A percentile compares a stretch with the other conserved stretches of the same genome.
Evolutionary conservation across 306 rosid species (phyloP).

Genomic region (Vachellia pachyceras): DNA sequence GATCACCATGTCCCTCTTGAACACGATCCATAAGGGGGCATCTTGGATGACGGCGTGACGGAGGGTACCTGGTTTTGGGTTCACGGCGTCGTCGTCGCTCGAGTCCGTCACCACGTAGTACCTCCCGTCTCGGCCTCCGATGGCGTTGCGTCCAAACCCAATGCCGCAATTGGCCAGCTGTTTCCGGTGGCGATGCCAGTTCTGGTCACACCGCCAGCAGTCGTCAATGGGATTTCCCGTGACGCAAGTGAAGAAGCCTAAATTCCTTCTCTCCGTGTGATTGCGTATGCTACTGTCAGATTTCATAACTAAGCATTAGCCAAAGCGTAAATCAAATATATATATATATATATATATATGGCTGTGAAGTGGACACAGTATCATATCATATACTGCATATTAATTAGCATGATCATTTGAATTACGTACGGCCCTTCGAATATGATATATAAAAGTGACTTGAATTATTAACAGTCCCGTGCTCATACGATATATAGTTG

Average conservation of each 20-base stretch:
- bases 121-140: slow-evolving; percentile 87
- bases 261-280: slow-evolving; percentile 68
- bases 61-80: slow-evolving; percentile 85
- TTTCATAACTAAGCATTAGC: background rate
- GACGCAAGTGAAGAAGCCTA: slow-evolving; percentile 84
- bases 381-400: too few relatives aligned
- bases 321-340: too few relatives aligned
- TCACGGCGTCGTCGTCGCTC: slow-evolving; percentile 67
- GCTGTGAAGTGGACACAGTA: too few relatives aligned
- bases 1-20: slow-evolving; percentile 96
- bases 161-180: slow-evolving; percentile 76
- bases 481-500: background rate
- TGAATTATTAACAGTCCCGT: background rate
- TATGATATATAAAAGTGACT: too few relatives aligned
- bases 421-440: too few relatives aligned
- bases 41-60: slow-evolving; percentile 95
- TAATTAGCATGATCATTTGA: too few relatives aligned
- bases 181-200: slow-evolving; percentile 75
- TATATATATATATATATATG: too few relatives aligned
- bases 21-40: slow-evolving; percentile 88
- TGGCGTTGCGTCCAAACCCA: slow-evolving; percentile 90
- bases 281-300: slow-evolving; percentile 69
- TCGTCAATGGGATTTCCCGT: slow-evolving; percentile 95
- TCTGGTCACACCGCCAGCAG: slow-evolving; percentile 93
- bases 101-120: slow-evolving; percentile 77